These are phyloP conservation scores for Tricholoma hemisulphureum DNA, from an alignment of 768 basidiomycete species.

Conservation along the genomic window DNA sequence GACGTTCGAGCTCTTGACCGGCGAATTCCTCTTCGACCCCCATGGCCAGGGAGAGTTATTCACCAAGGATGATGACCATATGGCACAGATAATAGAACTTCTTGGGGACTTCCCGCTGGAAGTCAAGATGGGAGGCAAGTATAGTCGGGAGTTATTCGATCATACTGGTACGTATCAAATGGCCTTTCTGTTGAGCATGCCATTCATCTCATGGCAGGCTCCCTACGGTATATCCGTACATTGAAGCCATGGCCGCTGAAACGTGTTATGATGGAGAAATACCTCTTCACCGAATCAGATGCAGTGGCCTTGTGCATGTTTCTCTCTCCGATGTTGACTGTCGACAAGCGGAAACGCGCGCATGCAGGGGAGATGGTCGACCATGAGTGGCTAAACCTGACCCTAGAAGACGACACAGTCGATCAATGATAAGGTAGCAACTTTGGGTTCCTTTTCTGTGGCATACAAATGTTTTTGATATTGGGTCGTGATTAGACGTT, in stretches of 20 bases:
- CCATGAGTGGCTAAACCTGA: conserved; percentile 67
- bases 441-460: conserved; percentile 2
- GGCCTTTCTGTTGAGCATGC: not conserved
- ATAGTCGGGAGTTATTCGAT: conserved; percentile 83
- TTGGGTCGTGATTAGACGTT: not conserved
- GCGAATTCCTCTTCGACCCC: conserved; percentile 91
- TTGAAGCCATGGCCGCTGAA: conserved; percentile 80
- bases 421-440: conserved; percentile 41
- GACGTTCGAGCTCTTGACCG: conserved; percentile 87
- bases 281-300: conserved; percentile 63
- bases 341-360: conserved; percentile 67
- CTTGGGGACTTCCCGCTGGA: conserved; percentile 74
- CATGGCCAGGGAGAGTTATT: conserved; percentile 79
- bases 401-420: conserved; percentile 39
- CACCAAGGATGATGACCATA: conserved; percentile 92
- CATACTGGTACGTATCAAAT: conserved; percentile 47
- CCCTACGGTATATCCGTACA: conserved; percentile 68
- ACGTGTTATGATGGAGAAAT: conserved; percentile 89
- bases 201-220: conserved; percentile 39
- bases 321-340: conserved; percentile 70
- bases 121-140: conserved; percentile 81
- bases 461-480: not conserved
- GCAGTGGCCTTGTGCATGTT: conserved; percentile 62
- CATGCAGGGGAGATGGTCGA: conserved; percentile 71
- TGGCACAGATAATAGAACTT: conserved; percentile 93